A percentile compares a stretch with the other conserved stretches of the same genome.
Conservation (phyloP, 2,329 filamentous ascomycete species). For the Aspergillus eucalypticola region DNA sequence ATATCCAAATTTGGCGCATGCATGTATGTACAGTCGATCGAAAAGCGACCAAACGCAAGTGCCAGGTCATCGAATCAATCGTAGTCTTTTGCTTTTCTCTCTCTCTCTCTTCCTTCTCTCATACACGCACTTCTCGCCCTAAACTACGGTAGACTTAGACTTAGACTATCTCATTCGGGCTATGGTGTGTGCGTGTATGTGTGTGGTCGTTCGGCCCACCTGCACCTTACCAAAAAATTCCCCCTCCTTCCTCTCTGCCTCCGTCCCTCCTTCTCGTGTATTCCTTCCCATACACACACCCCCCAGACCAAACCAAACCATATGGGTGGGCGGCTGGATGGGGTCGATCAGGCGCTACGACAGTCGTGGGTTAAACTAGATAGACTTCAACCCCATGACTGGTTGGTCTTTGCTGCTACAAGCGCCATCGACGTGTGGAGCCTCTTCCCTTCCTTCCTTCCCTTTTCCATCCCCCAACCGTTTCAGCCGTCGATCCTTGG, state of each 20-base stretch:
- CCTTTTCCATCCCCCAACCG: constrained; percentile 6
- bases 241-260: too few species aligned
- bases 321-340: background rate
- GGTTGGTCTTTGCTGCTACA: background rate
- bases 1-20: too few species aligned
- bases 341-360: background rate
- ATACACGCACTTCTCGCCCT: too few species aligned
- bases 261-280: too few species aligned
- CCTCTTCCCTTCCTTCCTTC: background rate
- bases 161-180: background rate
- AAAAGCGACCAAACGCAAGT: too few species aligned
- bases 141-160: too few species aligned
- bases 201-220: background rate
- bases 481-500: constrained; percentile 20
- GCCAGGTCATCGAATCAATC: too few species aligned
- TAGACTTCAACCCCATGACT: background rate
- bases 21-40: too few species aligned
- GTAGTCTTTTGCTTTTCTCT: too few species aligned
- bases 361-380: background rate
- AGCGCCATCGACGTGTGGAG: background rate
- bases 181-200: background rate
- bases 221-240: background rate
- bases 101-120: too few species aligned
- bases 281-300: too few species aligned
- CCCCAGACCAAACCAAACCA: too few species aligned